Base-by-base conservation (phyloP, 163 green algal genomes). In the Coccomyxa subellipsoidea region DNA sequence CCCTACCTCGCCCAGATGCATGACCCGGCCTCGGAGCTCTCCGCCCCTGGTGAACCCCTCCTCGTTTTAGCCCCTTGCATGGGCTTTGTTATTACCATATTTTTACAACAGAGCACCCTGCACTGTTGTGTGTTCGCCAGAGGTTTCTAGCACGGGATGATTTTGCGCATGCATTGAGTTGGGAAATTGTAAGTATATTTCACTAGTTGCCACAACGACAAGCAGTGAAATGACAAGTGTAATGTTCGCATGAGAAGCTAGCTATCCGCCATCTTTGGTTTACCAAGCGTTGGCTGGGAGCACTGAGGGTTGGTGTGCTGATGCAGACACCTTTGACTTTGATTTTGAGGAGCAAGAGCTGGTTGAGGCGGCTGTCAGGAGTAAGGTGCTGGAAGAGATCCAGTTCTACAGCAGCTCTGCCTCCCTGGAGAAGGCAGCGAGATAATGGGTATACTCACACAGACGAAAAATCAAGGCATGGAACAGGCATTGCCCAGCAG, bases 1-100 rank as follows among this genome's bases (percentile, higher is more conserved):
- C 94, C 94, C 32, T 99, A 95, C 90, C 91, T 99, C 40, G 91
- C 92, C 0, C 84, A 91, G 40, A 87, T 99, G 85, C 97, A 98
- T 84, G 95, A 99, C 73, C 85, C 90, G 39, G 88, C 87, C 6
- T 89, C 91, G 54, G 97, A 99, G 90, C 94, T 94, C 9, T 59
- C 73, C 1, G 90, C 90, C 34, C 88, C 91, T 54, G 82, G 93
- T 95, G 72, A 34, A 87, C 3, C 9, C 23, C 31, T 29, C 25
- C 4, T 32, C 37, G 18, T 32, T 76, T 77, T 71, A 25, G 23
- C 23, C 47, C 47, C 47, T 59, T 18, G 23, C 47, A 59, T 27
- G 47, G 21, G 47, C 47, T 27, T 8, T n/a, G n/a, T n/a, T n/a
- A n/a, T n/a, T n/a, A n/a, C n/a, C n/a, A n/a, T n/a, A n/a, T n/a